A percentile compares a stretch with the other conserved stretches of the same genome.
Conservation (phyloP, 441 rosid species). For the Syzygium malaccense region DNA sequence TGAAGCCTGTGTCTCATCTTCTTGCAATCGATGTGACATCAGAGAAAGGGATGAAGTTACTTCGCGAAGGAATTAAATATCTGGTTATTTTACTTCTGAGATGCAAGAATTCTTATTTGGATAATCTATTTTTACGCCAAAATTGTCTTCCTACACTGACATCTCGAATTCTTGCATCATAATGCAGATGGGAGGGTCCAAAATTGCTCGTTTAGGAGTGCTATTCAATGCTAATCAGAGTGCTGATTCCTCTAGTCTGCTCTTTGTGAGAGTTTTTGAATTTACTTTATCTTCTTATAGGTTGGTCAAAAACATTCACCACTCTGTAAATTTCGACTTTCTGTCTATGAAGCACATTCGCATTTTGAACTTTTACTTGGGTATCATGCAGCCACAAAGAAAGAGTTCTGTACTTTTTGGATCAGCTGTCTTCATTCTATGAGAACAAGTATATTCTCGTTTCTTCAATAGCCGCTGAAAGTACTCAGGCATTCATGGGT, state of each 20-base stretch:
- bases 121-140: constrained; percentile 12
- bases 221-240: constrained; percentile 54
- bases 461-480: constrained; percentile 44
- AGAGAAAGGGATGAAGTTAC: constrained; percentile 72
- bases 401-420: constrained; percentile 68
- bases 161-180: constrained; percentile 2
- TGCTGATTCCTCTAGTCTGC: constrained; percentile 44
- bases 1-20: constrained; percentile 97
- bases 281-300: constrained; percentile 63
- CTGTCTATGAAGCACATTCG: not conserved
- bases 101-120: not conserved
- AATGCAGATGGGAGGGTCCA: constrained; percentile 74
- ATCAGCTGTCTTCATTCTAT: constrained; percentile 64
- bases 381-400: constrained; percentile 63
- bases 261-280: constrained; percentile 64
- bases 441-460: constrained; percentile 49
- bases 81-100: constrained; percentile 44
- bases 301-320: constrained; percentile 35
- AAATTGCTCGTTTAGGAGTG: constrained; percentile 79
- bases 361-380: constrained; percentile 6
- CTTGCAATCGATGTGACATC: constrained; percentile 71
- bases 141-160: not conserved
- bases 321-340: not conserved
- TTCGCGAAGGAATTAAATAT: constrained; percentile 82
- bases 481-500: constrained; percentile 43